These are phyloP conservation scores for Cenchrus fungigraminus DNA, from an alignment of 176 grass and related monocot species.

Conservation along the genomic window DNA sequence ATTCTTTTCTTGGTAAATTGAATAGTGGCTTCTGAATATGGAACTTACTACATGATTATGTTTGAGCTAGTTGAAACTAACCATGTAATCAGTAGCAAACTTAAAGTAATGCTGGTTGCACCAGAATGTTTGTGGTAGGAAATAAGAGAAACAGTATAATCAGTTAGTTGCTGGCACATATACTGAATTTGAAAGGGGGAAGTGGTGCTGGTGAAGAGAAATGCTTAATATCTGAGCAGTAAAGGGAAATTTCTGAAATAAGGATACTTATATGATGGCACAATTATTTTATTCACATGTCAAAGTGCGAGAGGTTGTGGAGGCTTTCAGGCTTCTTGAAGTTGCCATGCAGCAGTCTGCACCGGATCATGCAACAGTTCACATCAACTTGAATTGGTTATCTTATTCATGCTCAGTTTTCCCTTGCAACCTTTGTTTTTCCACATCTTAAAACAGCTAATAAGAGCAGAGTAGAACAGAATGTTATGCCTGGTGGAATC, in stretches of 20 bases:
- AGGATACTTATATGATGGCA: no score
- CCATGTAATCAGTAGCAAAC: not conserved
- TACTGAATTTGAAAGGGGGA: no score
- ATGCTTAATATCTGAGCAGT: no score
- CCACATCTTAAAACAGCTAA: no score
- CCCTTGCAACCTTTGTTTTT: no score
- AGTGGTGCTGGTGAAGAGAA: no score
- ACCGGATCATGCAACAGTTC: conserved; percentile 89
- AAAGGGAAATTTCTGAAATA: no score
- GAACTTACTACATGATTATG: not conserved
- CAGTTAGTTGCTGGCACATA: no score
- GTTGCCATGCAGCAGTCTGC: conserved; percentile 97
- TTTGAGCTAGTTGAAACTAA: conserved; percentile 16
- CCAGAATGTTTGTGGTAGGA: not conserved
- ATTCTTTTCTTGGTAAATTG: conserved; percentile 17
- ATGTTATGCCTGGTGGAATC: no score
- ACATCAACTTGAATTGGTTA: not conserved
- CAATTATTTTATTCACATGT: conserved; percentile 42
- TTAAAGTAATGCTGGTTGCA: conserved; percentile 13
- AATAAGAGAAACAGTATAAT: no score
- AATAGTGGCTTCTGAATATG: not conserved
- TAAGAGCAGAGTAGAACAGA: no score
- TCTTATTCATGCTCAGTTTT: no score
- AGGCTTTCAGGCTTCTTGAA: conserved; percentile 95
- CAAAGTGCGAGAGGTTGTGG: conserved; percentile 71